Percentiles rank a stretch among this genome's conserved stretches.
phyloP scores from a whole-genome alignment of 805 yeast species.

The Debaryomyces castellii region DNA sequence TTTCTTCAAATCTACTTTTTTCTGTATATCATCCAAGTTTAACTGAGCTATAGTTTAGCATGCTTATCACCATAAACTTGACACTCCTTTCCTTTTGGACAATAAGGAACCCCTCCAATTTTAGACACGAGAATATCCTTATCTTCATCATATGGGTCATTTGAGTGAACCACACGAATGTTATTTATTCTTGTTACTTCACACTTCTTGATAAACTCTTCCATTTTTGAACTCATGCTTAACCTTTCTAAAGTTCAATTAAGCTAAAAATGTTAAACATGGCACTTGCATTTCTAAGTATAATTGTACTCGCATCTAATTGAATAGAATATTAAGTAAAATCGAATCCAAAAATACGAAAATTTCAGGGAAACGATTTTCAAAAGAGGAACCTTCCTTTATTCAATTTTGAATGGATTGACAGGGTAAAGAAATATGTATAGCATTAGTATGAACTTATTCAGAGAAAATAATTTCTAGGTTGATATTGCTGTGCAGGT shows the following conservation, averaged over 20 bases:
- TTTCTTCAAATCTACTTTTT: not conserved
- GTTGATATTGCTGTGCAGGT: no score
- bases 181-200: not conserved
- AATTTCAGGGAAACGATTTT: no score
- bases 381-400: no score
- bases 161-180: not conserved
- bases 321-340: no score
- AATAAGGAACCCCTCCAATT: not conserved
- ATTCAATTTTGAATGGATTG: no score
- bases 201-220: not conserved
- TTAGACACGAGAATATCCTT: not conserved
- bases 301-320: no score
- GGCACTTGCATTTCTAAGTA: no score
- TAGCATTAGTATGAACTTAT: no score
- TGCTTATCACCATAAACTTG: not conserved
- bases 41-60: not conserved
- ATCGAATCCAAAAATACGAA: no score
- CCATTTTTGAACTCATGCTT: not conserved
- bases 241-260: not conserved
- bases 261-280: no score
- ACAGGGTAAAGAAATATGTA: no score
- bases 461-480: no score
- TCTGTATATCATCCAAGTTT: constrained; percentile 1
- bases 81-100: not conserved
- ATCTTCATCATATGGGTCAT: not conserved